Base-by-base conservation (phyloP, 139 green algal genomes). In the Bryopsis sp. region DNA sequence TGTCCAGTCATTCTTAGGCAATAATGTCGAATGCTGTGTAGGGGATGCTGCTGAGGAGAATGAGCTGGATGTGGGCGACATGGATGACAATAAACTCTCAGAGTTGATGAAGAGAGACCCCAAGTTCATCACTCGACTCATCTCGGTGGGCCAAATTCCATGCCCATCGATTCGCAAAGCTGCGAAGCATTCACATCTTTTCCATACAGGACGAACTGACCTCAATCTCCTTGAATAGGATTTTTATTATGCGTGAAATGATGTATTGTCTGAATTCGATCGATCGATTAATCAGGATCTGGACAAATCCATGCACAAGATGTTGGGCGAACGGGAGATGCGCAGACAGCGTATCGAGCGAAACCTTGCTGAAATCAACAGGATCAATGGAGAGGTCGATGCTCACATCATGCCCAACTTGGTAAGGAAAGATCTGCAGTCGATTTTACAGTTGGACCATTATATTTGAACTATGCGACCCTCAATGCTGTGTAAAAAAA, bases 271-370 rank as follows among this genome's bases (percentile, higher is more conserved):
- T n/a, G n/a, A n/a, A n/a, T n/a, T n/a, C n/a, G n/a, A n/a, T n/a
- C n/a, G n/a, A n/a, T n/a, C 43, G 43, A 19, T 19, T 26, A 11
- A 26, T 11, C 43, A 54, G 43, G 43, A 54, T 54, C 43, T 54
- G 43, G 43, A 54, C 43, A 54, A 54, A 54, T 11, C 43, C 43
- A 54, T 54, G 43, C 43, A 54, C 43, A 54, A 54, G 43, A 54
- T 54, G 43, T 19, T 54, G 43, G 43, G 15, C 19, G 11, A 11
- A 54, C 43, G 43, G 11, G 43, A 54, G 43, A 19, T 19, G 19
- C 11, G 43, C 15, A 54, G 43, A 19, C 43, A 54, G 43, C 43
- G 19, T 26, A 54, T 54, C 11, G 43, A 54, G 43, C 43, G 19
- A 54, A 19, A 19, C 15, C 43, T 54, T 26, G 19, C 19, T 11